These are phyloP conservation scores for Brasenia schreberi DNA, from an alignment of 164 flowering plant genomes.

Conservation along the genomic window DNA sequence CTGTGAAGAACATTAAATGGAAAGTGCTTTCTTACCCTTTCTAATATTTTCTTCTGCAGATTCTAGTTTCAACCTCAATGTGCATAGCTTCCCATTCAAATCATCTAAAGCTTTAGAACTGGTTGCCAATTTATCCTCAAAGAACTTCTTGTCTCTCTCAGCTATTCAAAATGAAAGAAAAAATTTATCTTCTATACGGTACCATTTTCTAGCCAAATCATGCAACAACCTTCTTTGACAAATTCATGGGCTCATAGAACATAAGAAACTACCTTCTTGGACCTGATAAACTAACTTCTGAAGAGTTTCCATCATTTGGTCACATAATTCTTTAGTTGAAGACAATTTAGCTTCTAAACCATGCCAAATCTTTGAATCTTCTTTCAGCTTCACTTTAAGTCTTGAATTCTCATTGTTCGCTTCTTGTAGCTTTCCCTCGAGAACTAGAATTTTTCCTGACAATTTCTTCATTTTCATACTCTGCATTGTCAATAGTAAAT, in stretches of 20 bases:
- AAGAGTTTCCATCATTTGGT: conserved; percentile 84
- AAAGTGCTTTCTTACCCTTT: conserved; percentile 33
- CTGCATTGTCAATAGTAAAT: conserved; percentile 21
- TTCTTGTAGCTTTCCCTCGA: conserved; percentile 75
- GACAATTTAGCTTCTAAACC: conserved; percentile 86
- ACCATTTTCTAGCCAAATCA: not conserved
- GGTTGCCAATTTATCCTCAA: conserved; percentile 47
- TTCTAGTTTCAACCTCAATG: conserved; percentile 37
- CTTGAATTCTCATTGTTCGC: conserved; percentile 80
- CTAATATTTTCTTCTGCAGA: conserved; percentile 43
- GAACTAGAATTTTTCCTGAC: conserved; percentile 39
- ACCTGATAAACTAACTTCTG: conserved; percentile 69
- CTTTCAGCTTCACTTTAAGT: conserved; percentile 81
- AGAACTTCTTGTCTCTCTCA: conserved; percentile 66
- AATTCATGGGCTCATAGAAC: not conserved
- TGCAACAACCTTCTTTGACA: not conserved
- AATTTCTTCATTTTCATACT: conserved; percentile 72
- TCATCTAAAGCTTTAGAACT: conserved; percentile 43
- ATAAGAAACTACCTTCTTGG: conserved; percentile 43
- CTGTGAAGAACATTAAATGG: not conserved
- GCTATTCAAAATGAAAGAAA: conserved; percentile 26
- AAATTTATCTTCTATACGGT: not conserved
- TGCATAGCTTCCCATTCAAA: conserved; percentile 46
- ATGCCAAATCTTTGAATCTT: conserved; percentile 83
- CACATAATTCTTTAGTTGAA: conserved; percentile 70